Conservation (phyloP, 2,329 filamentous ascomycete species). For the Penicillium sp. region DNA sequence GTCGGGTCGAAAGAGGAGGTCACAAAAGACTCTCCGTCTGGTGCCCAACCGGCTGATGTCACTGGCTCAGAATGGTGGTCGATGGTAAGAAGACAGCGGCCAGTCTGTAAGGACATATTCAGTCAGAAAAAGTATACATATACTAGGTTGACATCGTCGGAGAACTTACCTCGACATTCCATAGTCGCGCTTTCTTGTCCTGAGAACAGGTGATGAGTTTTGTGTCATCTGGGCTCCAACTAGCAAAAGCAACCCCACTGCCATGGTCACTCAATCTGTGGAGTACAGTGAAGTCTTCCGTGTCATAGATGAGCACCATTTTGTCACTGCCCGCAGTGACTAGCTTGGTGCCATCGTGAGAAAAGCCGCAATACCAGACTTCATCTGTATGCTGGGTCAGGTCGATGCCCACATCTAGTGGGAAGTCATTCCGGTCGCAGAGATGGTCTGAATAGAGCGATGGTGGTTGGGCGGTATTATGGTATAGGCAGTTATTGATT, state of each 20-base stretch:
- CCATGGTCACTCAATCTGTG: constrained; percentile 66
- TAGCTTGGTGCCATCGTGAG: constrained; percentile 77
- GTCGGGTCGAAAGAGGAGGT: constrained; percentile 72
- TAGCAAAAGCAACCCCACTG: constrained; percentile 71
- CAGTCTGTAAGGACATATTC: constrained; percentile 51
- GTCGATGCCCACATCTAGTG: constrained; percentile 68
- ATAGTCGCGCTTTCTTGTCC: constrained; percentile 72
- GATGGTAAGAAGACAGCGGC: constrained; percentile 62
- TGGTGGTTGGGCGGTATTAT: constrained; percentile 75
- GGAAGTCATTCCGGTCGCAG: constrained; percentile 79
- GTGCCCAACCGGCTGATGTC: constrained; percentile 85
- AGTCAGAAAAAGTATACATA: not conserved
- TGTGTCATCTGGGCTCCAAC: constrained; percentile 90
- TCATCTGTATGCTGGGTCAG: constrained; percentile 75
- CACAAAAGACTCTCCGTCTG: constrained; percentile 74
- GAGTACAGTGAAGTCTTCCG: constrained; percentile 65
- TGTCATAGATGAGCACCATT: constrained; percentile 79
- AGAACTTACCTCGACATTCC: constrained; percentile 64
- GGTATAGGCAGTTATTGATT: constrained; percentile 81
- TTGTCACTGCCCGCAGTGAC: constrained; percentile 79
- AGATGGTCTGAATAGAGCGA: constrained; percentile 87
- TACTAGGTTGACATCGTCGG: not conserved
- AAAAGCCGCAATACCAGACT: constrained; percentile 90
- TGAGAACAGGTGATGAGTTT: constrained; percentile 81
- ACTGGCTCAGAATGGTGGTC: constrained; percentile 78